A percentile compares a stretch with the other conserved stretches of the same genome.
Conservation (phyloP, 1,284 basidiomycete genomes). For the Moesziomyces parantarcticus region DNA sequence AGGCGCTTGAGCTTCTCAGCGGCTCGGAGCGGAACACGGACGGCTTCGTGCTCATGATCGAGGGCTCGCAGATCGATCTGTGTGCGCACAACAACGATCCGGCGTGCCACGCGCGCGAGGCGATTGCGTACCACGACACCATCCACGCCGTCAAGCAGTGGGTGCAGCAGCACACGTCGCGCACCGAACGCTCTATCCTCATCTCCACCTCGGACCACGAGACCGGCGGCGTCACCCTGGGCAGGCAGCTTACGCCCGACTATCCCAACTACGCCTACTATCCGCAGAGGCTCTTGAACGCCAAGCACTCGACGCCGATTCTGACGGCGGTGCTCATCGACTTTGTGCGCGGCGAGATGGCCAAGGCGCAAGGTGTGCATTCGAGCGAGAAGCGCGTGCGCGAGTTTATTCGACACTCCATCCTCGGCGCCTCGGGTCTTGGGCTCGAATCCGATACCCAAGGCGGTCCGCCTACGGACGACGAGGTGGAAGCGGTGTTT, state of each 20-base stretch:
- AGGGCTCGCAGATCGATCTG: conserved; percentile 65
- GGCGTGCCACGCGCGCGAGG: conserved; percentile 63
- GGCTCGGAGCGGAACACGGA: conserved; percentile 33
- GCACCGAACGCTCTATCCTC: conserved; percentile 63
- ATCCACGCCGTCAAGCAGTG: conserved; percentile 63
- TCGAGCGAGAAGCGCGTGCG: conserved; percentile 25
- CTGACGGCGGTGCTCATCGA: conserved; percentile 56
- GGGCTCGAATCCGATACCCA: conserved; percentile 18
- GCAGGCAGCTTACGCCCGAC: conserved; percentile 62
- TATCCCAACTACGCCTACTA: conserved; percentile 68
- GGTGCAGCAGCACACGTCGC: conserved; percentile 61
- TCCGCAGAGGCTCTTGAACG: conserved; percentile 66
- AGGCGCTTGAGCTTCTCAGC: conserved; percentile 44
- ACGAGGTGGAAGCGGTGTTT: conserved; percentile 62
- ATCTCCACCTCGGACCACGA: conserved; percentile 69
- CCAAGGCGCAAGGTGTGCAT: neutral
- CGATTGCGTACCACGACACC: conserved; percentile 68
- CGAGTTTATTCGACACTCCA: conserved; percentile 38
- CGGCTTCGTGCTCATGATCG: conserved; percentile 64
- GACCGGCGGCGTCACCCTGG: conserved; percentile 69
- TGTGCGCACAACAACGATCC: conserved; percentile 62
- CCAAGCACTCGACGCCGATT: conserved; percentile 64
- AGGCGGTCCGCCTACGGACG: conserved; percentile 40
- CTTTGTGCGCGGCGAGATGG: conserved; percentile 32
- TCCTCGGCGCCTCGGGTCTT: conserved; percentile 39